Evolutionary conservation across 1,284 basidiomycete species (phyloP).

Genomic region (Cystobasidiaceae sp.): DNA sequence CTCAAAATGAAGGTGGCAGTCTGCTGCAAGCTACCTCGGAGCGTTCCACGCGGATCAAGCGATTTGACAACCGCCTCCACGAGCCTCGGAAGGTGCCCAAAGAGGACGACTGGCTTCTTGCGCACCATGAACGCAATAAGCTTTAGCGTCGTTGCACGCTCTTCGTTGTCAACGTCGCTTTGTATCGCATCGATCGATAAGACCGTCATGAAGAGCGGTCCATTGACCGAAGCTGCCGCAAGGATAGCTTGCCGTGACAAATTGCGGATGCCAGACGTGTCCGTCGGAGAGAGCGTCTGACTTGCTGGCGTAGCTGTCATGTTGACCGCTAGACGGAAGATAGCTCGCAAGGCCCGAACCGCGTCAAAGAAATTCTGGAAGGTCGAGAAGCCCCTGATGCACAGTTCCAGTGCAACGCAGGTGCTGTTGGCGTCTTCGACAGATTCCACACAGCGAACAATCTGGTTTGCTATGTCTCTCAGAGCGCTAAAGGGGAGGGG

Average conservation of each 20-base stretch:
- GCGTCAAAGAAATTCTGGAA: conserved; percentile 94
- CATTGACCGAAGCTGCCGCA: conserved; percentile 75
- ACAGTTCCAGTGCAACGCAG: conserved; percentile 78
- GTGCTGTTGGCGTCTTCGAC: conserved; percentile 59
- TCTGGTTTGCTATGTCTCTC: conserved; percentile 74
- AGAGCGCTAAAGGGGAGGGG: conserved; percentile 61
- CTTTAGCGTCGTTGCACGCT: conserved; percentile 83
- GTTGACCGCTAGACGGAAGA: conserved; percentile 72
- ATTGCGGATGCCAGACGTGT: conserved; percentile 48
- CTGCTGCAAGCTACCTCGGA: conserved; percentile 80
- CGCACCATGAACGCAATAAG: conserved; percentile 89
- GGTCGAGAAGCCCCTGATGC: conserved; percentile 78
- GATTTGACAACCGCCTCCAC: conserved; percentile 96
- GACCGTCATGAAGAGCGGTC: conserved; percentile 91
- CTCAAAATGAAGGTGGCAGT: conserved; percentile 83
- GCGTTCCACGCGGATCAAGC: conserved; percentile 76
- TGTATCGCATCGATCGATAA: conserved; percentile 74
- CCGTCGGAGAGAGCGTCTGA: conserved; percentile 65
- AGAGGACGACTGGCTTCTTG: conserved; percentile 81
- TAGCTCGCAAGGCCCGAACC: conserved; percentile 75
- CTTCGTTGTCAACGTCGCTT: conserved; percentile 62
- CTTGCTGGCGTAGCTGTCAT: not conserved
- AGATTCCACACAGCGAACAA: conserved; percentile 69
- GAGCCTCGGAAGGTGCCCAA: conserved; percentile 76
- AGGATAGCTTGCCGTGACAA: conserved; percentile 61